Evolutionary conservation across 1,284 basidiomycete species (phyloP), one percentile per base, ranked within the genome.

Genomic region (Peniophora sp.): DNA sequence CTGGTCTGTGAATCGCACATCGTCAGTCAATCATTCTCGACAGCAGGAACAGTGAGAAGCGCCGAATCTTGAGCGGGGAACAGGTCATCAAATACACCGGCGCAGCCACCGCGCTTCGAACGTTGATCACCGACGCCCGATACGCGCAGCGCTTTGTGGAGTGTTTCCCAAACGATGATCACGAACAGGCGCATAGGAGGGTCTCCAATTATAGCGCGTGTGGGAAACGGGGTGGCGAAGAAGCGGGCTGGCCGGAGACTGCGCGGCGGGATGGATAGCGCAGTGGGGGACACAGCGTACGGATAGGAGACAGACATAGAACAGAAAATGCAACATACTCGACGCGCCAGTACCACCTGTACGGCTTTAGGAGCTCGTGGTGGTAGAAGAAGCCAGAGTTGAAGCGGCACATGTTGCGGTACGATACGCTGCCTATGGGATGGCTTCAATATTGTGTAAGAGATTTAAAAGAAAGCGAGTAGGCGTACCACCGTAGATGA

Each of bases 301-400:
- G 12, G 47, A 41, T 37, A 43, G 3, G 36, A 43, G 37, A 17
- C 12, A 3, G 17, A 15, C 20, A 14, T 43, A 11, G 12, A 22
- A 12, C n/a, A 15, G n/a, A 10, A 34, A 47, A 22, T n/a, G n/a
- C n/a, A 55, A 54, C 66, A 49, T 43, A 70, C 72, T 85, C 83
- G 48, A 85, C 71, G 17, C 83, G 72, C 83, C 83, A 85, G 59
- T 80, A 84, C 61, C 79, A 81, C 56, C 77, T 74, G 57, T 73
- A 76, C 44, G 68, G 59, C 32, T 67, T 62, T 8, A 76, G 63
- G n/a, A 75, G 58, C 47, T 69, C 69, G 59, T 76, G 72, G 55
- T 69, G 60, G 70, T 71, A 80, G 68, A 80, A 78, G 68, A 73
- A 76, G 27, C 79, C 80, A 20, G 76, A 78, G 58, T 83, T 79